Evolutionary conservation across 192 early-diverging fungal species (phyloP), one percentile per base, ranked within the genome.

Genomic region (Entomortierella lignicola): DNA sequence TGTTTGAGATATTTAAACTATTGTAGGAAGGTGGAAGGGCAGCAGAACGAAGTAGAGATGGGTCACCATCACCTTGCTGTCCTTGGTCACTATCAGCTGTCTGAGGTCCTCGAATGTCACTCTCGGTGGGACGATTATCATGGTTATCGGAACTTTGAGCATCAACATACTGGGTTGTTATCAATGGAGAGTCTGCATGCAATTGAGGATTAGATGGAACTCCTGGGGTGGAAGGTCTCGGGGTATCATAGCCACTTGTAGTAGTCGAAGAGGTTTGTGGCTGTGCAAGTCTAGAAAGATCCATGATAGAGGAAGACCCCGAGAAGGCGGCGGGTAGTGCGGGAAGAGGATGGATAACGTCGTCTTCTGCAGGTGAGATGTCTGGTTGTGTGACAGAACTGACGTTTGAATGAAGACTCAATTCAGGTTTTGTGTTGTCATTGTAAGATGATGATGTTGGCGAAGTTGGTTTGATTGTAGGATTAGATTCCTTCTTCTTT

Each of bases 1-100:
- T 63, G 25, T n/a, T 26, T 11, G 54, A 60, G 23, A 79, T 69
- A 41, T 79, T 65, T 21, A 79, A 61, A 50, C 75, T 79, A 47
- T 79, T 79, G 44, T 79, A 79, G 41, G 75, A 60, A 7, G 75
- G 75, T 39, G 75, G 75, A 26, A 79, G 51, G 15, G 66, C 66
- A 21, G 43, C 7, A 8, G 67, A 34, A 21, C 61, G 75, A 29
- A 54, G 55, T 30, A 42, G 44, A 41, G 43, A 34, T 30, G 31
- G 21, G 41, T 57, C 55, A 29, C 3, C 47, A n/a, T n/a, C n/a
- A n/a, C n/a, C 4, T 12, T 44, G 39, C 44, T 15, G 39, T 29
- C 42, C n/a, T n/a, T n/a, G n/a, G 1, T 55, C 32, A 18, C 23
- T 23, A 66, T 37, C 37, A 58, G 13, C 30, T 4, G 1, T 17